Evolutionary conservation across 495 filamentous ascomycete species (phyloP).

Genomic region (Cryomyces antarcticus): DNA sequence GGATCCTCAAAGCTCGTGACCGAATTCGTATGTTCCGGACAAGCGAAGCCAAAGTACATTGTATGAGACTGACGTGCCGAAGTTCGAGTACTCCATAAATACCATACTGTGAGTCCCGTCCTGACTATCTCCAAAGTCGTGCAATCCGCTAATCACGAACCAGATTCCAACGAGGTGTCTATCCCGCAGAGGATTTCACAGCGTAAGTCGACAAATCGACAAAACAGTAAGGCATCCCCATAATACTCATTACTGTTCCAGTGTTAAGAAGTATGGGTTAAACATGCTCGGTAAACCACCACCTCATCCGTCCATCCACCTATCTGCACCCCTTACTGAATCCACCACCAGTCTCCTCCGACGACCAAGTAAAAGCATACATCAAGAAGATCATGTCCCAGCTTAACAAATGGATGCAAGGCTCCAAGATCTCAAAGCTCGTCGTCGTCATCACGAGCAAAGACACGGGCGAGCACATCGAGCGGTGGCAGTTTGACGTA

Average conservation of each 20-base stretch:
- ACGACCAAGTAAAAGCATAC: constrained; percentile 96
- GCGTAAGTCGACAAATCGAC: constrained; percentile 35
- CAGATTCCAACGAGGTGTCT: constrained; percentile 88
- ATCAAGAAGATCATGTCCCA: constrained; percentile 98
- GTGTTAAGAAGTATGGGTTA: constrained; percentile 96
- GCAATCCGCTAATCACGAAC: no score
- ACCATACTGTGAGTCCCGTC: constrained; percentile 55
- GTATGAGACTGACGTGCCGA: neutral
- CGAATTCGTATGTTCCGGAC: constrained; percentile 55
- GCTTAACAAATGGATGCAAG: constrained; percentile 87
- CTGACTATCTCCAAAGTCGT: no score
- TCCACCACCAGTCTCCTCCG: constrained; percentile 54
- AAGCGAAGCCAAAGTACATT: constrained; percentile 1
- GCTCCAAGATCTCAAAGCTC: constrained; percentile 88
- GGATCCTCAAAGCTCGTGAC: constrained; percentile 74
- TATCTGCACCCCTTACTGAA: constrained; percentile 2
- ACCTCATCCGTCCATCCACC: neutral
- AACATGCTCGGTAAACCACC: constrained; percentile 65
- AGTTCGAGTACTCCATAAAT: constrained; percentile 82
- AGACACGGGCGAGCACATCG: constrained; percentile 87
- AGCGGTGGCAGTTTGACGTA: constrained; percentile 97
- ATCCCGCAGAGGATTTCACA: constrained; percentile 94
- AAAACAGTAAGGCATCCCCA: neutral
- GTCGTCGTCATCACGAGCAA: constrained; percentile 91
- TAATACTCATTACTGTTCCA: constrained; percentile 12